A percentile compares a stretch with the other conserved stretches of the same genome.
Conservation (phyloP, 495 filamentous ascomycete genomes). For the Aspergillus coremiiformis region DNA sequence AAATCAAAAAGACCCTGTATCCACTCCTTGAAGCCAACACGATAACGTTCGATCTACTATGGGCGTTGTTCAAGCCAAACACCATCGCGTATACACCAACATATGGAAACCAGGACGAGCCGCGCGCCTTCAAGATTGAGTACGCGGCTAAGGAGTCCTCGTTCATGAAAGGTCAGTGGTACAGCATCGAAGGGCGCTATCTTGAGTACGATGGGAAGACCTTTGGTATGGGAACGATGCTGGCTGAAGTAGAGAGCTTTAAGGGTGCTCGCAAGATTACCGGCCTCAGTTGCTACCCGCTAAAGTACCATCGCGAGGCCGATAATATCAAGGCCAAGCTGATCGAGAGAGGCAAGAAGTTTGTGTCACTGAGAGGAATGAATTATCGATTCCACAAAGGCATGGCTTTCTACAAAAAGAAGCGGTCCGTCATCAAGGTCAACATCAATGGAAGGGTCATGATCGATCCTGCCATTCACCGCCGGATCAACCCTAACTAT, state of each 20-base stretch:
- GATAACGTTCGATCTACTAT: constrained; percentile 85
- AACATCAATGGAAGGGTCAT: constrained; percentile 89
- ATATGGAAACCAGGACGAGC: constrained; percentile 72
- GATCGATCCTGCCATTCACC: constrained; percentile 82
- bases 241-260: constrained; percentile 67
- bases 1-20: constrained; percentile 73
- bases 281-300: constrained; percentile 67
- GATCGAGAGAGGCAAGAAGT: constrained; percentile 80
- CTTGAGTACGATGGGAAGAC: constrained; percentile 79
- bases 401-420: constrained; percentile 77
- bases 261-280: constrained; percentile 79
- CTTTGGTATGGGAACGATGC: constrained; percentile 63
- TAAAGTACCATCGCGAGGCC: constrained; percentile 75
- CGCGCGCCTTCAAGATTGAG: constrained; percentile 85
- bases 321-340: constrained; percentile 57
- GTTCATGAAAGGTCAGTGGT: constrained; percentile 73
- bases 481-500: constrained; percentile 86
- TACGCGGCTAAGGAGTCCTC: constrained; percentile 63
- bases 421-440: constrained; percentile 70
- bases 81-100: constrained; percentile 75
- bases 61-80: constrained; percentile 90
- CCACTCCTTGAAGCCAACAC: constrained; percentile 75
- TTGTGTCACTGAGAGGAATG: constrained; percentile 71
- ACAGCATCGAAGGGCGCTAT: constrained; percentile 73
- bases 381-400: constrained; percentile 80